Percentiles rank a stretch among this genome's conserved stretches.
phyloP scores from a whole-genome alignment of 2,329 filamentous ascomycete species.

The Sarocladium strictum region DNA sequence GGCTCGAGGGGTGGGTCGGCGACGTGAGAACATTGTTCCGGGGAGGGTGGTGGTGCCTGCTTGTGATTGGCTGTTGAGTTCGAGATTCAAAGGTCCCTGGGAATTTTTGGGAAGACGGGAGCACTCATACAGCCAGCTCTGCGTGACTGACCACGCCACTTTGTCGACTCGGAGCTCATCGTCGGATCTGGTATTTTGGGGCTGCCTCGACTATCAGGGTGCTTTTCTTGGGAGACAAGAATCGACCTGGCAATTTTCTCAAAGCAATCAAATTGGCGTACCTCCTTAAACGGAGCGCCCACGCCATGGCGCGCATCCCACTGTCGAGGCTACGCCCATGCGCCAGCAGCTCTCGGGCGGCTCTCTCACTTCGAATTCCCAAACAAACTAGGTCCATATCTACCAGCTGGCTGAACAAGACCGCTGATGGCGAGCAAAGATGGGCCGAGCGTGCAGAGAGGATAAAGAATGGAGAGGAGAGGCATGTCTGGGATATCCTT shows the following conservation, averaged over 20 bases:
- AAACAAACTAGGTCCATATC: slow-evolving; percentile 23
- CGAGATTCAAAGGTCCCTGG: slow-evolving; percentile 11
- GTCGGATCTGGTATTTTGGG: background rate
- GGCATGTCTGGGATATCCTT: slow-evolving; percentile 56
- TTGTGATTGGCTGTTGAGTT: slow-evolving; percentile 23
- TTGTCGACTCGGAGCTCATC: background rate
- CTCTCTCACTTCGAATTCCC: background rate
- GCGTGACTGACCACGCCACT: background rate
- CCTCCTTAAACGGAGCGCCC: background rate
- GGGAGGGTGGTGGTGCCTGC: background rate
- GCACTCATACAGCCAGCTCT: slow-evolving; percentile 5
- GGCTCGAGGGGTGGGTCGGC: slow-evolving; percentile 20
- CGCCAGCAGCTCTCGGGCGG: background rate
- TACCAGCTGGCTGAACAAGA: slow-evolving; percentile 37
- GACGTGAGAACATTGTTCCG: slow-evolving; percentile 24
- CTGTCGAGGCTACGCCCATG: background rate
- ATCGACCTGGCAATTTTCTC: no score
- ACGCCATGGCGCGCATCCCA: slow-evolving; percentile 4
- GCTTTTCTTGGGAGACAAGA: no score
- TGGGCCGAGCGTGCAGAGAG: slow-evolving; percentile 43
- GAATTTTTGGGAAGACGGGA: slow-evolving; percentile 1
- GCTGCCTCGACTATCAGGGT: no score
- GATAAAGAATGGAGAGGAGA: slow-evolving; percentile 43
- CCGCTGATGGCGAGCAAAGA: slow-evolving; percentile 30
- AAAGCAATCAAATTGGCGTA: no score